Evolutionary conservation across 2,329 filamentous ascomycete genomes (phyloP), one percentile per base, ranked within the genome.

Genomic region (Didymellaceae sp.): DNA sequence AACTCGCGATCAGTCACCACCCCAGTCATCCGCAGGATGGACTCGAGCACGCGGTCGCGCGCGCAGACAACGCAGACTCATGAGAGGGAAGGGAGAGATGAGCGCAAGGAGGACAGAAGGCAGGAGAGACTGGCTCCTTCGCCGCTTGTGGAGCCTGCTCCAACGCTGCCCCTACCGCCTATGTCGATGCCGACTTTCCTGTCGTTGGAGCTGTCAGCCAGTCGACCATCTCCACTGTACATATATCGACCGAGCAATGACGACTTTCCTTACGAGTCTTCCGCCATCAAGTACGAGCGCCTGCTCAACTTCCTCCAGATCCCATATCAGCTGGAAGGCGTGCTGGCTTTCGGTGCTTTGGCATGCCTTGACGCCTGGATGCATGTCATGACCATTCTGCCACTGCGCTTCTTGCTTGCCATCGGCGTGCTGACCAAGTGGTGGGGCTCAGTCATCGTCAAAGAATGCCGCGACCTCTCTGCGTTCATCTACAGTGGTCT

Each of bases 341-440:
- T 92, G 0, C 81, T 99, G 5, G 85, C 86, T 52, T 97, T 99
- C 74, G 94, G 94, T 6, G 87, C 90, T 0, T 75, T 97, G 25
- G 92, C 93, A 6, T 99, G 94, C 74, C 79, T 99, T 5, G 94
- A 99, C 71, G 89, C 93, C 1, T 99, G 93, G 91, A 82, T 99
- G 1, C 94, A 97, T 75, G 95, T 91, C 0, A 95, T 99, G 63
- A 99, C 94, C 0, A 96, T 99, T 34, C 78, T 99, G 0, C 94
- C 94, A 0, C 81, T 99, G 52, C 84, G 94, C 2, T 97, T 99
- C 63, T 72, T 89, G 45, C 88, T 92, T 51, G 93, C 94, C 1
- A 65, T 93, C 0, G 85, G 84, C 16, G 86, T 97, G 2, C 76
- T 99, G 20, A 72, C 85, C 8, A 82, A 84, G 53, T 97, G 92